phyloP scores from a whole-genome alignment of 257 asterid genomes.

The Penstemon davidsonii region DNA sequence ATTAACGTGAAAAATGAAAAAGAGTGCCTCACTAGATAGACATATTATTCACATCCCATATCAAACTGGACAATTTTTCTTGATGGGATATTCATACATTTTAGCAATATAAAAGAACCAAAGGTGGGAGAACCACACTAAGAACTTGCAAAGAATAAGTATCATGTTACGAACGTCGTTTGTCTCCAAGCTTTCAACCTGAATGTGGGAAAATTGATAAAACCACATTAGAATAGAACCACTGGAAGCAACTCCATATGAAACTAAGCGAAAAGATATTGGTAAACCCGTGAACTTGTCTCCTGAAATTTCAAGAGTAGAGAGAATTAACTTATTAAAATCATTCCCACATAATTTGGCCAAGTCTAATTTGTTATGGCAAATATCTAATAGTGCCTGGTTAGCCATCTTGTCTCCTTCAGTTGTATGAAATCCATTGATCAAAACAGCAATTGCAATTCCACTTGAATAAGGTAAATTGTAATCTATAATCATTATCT shows the following conservation, averaged over 20 bases:
- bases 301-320: constrained; percentile 42
- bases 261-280: constrained; percentile 76
- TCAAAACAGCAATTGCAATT: constrained; percentile 72
- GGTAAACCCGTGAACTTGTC: constrained; percentile 74
- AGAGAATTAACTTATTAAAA: background rate
- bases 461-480: constrained; percentile 68
- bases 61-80: background rate
- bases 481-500: constrained; percentile 66
- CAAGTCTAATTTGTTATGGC: background rate
- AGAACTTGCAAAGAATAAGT: background rate
- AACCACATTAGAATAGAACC: constrained; percentile 83
- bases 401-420: constrained; percentile 62
- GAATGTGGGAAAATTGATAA: constrained; percentile 66
- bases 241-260: constrained; percentile 84
- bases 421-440: constrained; percentile 67
- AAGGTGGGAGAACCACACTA: too few relatives aligned
- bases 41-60: background rate
- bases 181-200: constrained; percentile 82
- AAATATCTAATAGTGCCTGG: constrained; percentile 32
- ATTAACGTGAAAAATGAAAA: background rate
- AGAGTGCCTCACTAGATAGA: background rate
- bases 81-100: too few relatives aligned
- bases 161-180: constrained; percentile 49
- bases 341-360: background rate
- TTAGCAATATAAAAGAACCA: too few relatives aligned